Evolutionary conservation across 2,329 filamentous ascomycete species (phyloP).

Genomic region (Sclerotiophoma versabilis): DNA sequence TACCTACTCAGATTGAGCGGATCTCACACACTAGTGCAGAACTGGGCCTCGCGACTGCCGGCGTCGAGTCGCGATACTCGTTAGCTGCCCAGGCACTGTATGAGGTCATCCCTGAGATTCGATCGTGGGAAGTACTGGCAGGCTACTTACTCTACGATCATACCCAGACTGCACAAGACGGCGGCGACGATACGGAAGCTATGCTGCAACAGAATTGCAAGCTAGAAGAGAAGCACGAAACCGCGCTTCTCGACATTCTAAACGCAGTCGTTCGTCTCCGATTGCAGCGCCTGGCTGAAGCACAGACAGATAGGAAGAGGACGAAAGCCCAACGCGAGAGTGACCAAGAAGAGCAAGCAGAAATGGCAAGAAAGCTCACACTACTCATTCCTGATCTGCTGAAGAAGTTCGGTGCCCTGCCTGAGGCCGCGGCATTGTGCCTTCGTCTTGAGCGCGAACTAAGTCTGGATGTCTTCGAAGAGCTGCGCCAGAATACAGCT

Average conservation of each 20-base stretch:
- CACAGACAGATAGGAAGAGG: conserved; percentile 63
- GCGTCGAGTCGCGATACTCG: conserved; percentile 81
- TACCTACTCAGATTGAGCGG: conserved; percentile 58
- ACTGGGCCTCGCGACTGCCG: conserved; percentile 62
- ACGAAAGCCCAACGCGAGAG: conserved; percentile 63
- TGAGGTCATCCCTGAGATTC: conserved; percentile 79
- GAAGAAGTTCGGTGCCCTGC: conserved; percentile 91
- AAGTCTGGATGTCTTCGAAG: conserved; percentile 85
- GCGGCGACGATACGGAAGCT: conserved; percentile 66
- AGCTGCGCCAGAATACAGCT: conserved; percentile 83
- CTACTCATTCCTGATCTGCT: conserved; percentile 82
- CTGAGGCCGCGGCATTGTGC: conserved; percentile 84
- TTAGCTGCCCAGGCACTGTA: conserved; percentile 86
- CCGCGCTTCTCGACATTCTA: conserved; percentile 85
- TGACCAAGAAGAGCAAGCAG: conserved; percentile 77
- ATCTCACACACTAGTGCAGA: conserved; percentile 51
- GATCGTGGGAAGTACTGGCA: conserved; percentile 86
- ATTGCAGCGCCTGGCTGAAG: conserved; percentile 71
- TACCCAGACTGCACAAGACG: conserved; percentile 63
- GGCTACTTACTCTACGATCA: conserved; percentile 95
- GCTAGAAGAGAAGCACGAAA: conserved; percentile 78
- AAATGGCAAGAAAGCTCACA: conserved; percentile 78
- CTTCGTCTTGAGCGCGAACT: conserved; percentile 85
- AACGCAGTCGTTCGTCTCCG: conserved; percentile 80
- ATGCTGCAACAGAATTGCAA: conserved; percentile 76